These are phyloP conservation scores for Neurospora intermedia DNA, from an alignment of 495 filamentous ascomycete genomes.

Conservation along the genomic window DNA sequence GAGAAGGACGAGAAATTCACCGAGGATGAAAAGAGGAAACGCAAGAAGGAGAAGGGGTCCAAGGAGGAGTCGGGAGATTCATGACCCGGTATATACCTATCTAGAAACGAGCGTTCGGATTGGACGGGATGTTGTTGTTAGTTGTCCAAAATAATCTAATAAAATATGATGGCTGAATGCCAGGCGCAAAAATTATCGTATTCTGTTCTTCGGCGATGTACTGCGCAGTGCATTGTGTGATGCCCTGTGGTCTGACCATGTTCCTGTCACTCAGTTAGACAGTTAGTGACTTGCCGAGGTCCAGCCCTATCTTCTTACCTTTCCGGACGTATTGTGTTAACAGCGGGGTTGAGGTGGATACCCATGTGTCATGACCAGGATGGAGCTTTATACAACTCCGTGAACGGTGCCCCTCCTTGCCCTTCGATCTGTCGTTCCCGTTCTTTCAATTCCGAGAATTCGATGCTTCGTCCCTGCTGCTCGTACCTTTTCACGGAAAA, in stretches of 20 bases:
- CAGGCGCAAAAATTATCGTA: too few species aligned
- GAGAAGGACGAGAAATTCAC: constrained; percentile 39
- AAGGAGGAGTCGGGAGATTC: background rate
- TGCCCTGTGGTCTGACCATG: background rate
- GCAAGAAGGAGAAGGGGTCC: constrained; percentile 11
- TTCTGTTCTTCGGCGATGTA: too few species aligned
- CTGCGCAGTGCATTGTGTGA: too few species aligned
- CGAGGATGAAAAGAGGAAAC: constrained; percentile 34
- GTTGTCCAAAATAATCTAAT: background rate
- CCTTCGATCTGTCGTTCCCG: background rate
- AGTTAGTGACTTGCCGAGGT: background rate
- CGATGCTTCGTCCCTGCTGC: too few species aligned
- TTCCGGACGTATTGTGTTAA: too few species aligned
- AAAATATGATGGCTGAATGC: background rate
- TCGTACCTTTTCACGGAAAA: too few species aligned
- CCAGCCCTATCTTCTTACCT: too few species aligned
- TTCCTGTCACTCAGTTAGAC: background rate
- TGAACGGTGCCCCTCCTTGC: background rate
- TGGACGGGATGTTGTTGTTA: background rate
- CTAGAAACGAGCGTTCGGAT: background rate
- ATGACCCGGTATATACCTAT: background rate
- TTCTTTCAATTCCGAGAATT: too few species aligned
- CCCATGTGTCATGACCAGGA: background rate
- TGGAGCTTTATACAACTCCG: background rate
- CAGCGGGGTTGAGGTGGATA: too few species aligned